Base-by-base conservation (phyloP, 2,329 filamentous ascomycete species). In the Acrocalymma vagum region DNA sequence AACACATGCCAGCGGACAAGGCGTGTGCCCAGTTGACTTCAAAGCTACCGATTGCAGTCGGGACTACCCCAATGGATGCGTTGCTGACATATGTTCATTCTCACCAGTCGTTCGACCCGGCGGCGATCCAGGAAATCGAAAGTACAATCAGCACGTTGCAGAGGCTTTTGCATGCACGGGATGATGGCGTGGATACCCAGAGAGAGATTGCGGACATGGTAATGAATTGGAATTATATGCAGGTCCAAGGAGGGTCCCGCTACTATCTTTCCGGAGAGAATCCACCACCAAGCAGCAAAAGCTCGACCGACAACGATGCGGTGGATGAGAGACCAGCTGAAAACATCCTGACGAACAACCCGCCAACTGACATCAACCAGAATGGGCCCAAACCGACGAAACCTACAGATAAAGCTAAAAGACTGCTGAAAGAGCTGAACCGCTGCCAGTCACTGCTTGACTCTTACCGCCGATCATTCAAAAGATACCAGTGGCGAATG, bases 401-500 rank as follows among this genome's bases (percentile, higher is more conserved):
- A n/a, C n/a, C n/a, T n/a, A n/a, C n/a, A n/a, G n/a, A n/a, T n/a
- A n/a, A n/a, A n/a, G n/a, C n/a, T n/a, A 15, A 9, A 31, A 7
- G 6, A 31, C 6, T 6, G 9, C 9, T 18, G 11, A 7, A 9
- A 7, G 21, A 8, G 14, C 29, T 18, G 29, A 9, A 9, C 9
- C 9, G 8, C 13, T 17, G 16, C 29, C 29, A 7, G 16, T 9
- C 9, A 10, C 20, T 26, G 5, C 23, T 42, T 4, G 54, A 62
- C 29, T 14, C 30, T 5, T 26, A 24, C 3, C n/a, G 40, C 16
- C 51, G 55, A 6, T 29, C 45, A 9, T 29, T 54, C 4, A 29
- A 38, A n/a, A 53, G 62, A 21, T 36, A 54, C 11, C 63, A 60
- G 20, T 76, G 73, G 72, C 59, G 72, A 9, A 51, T 75, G 50